These are phyloP conservation scores for Daphne laureola DNA, from an alignment of 441 rosid species.

Conservation along the genomic window DNA sequence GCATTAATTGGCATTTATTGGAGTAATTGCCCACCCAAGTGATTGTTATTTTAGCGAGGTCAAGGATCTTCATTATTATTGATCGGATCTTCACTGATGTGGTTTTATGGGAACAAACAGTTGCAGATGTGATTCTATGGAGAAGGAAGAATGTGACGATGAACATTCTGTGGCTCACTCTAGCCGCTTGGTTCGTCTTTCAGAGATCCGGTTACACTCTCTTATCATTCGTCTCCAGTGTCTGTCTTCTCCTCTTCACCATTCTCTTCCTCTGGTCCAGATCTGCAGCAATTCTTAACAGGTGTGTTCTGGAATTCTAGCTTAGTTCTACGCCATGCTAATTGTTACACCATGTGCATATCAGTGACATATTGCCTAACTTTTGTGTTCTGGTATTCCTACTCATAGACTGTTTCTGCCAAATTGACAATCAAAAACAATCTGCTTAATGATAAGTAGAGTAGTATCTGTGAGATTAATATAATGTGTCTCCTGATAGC, in stretches of 20 bases:
- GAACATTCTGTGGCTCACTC: slow-evolving; percentile 54
- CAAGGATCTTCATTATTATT: slow-evolving; percentile 1
- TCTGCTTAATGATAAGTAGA: too few relatives aligned
- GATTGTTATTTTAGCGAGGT: neutral
- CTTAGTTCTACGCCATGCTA: neutral
- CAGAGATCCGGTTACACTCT: slow-evolving; percentile 83
- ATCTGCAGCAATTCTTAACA: slow-evolving; percentile 85
- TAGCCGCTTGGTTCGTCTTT: slow-evolving; percentile 85
- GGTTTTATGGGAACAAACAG: slow-evolving; percentile 41
- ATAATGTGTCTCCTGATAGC: too few relatives aligned
- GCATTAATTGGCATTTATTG: neutral
- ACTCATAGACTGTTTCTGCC: too few relatives aligned
- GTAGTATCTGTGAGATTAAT: too few relatives aligned
- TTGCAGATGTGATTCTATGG: slow-evolving; percentile 92
- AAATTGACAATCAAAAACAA: too few relatives aligned
- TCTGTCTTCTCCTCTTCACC: slow-evolving; percentile 68
- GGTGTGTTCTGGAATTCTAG: slow-evolving; percentile 24
- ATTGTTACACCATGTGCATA: too few relatives aligned
- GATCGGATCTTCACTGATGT: slow-evolving; percentile 5
- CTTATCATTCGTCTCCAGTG: slow-evolving; percentile 73
- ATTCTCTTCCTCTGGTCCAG: slow-evolving; percentile 92
- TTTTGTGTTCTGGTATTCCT: too few relatives aligned
- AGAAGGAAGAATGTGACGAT: slow-evolving; percentile 53
- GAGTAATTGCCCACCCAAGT: slow-evolving; percentile 7
- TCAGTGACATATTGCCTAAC: too few relatives aligned